phyloP scores from a whole-genome alignment of 2,329 filamentous ascomycete genomes.

The Cadophora malorum region DNA sequence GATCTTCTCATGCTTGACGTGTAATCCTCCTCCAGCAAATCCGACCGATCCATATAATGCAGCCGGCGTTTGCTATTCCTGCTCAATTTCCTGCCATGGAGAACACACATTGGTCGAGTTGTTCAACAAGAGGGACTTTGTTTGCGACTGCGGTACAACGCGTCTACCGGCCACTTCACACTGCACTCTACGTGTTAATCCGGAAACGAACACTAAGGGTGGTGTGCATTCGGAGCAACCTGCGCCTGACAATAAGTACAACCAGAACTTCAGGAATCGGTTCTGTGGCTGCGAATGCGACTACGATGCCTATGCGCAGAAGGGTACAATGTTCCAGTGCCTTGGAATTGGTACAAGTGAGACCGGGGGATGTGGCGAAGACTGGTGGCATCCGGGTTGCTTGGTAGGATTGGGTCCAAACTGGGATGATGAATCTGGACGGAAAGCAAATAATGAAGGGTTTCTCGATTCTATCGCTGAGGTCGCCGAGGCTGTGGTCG shows the following conservation, averaged over 20 bases:
- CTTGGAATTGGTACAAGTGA: constrained; percentile 81
- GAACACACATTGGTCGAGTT: constrained; percentile 95
- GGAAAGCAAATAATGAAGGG: constrained; percentile 46
- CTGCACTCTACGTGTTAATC: constrained; percentile 77
- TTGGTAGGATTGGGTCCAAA: constrained; percentile 79
- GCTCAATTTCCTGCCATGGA: constrained; percentile 95
- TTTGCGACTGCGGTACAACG: constrained; percentile 93
- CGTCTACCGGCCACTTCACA: constrained; percentile 70
- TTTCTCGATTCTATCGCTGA: constrained; percentile 58
- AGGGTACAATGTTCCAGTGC: constrained; percentile 98
- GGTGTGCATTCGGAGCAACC: constrained; percentile 78
- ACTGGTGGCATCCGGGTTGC: constrained; percentile 97
- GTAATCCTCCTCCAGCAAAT: constrained; percentile 78
- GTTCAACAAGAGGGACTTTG: constrained; percentile 94
- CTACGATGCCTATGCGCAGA: constrained; percentile 88
- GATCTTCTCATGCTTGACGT: constrained; percentile 92
- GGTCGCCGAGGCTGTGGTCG: constrained; percentile 49
- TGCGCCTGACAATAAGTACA: constrained; percentile 81
- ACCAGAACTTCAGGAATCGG: constrained; percentile 90
- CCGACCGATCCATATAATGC: constrained; percentile 68
- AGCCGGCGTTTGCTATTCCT: constrained; percentile 94
- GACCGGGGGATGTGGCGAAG: constrained; percentile 90
- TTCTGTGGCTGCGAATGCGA: constrained; percentile 91
- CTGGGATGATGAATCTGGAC: constrained; percentile 66
- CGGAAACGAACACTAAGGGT: constrained; percentile 76